Evolutionary conservation across 2,329 filamentous ascomycete genomes (phyloP).

Genomic region (Lachnellula cervina): DNA sequence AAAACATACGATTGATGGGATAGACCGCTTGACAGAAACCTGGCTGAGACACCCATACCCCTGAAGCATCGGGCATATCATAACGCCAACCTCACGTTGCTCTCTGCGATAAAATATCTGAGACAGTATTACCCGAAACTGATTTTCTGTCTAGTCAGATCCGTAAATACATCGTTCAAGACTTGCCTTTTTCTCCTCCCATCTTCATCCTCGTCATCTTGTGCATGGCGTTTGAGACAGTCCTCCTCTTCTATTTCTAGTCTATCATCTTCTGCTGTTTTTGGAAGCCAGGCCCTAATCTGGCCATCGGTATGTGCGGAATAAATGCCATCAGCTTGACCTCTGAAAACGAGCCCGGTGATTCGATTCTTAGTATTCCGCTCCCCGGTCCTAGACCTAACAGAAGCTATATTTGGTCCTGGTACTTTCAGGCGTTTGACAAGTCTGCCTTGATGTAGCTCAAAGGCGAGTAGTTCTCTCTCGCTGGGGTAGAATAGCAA

Average conservation of each 20-base stretch:
- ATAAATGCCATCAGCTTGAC: constrained; percentile 64
- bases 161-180: constrained; percentile 73
- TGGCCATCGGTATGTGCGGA: constrained; percentile 80
- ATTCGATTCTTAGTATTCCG: constrained; percentile 62
- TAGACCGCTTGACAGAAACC: neutral
- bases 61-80: neutral
- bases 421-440: constrained; percentile 66
- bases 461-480: constrained; percentile 72
- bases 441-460: constrained; percentile 71
- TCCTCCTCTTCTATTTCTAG: constrained; percentile 43
- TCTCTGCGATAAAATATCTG: neutral
- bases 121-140: constrained; percentile 46
- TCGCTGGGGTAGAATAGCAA: constrained; percentile 78
- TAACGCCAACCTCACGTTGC: neutral
- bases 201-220: constrained; percentile 44
- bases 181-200: constrained; percentile 70
- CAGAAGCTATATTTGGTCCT: constrained; percentile 47
- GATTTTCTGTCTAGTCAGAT: constrained; percentile 67
- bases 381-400: constrained; percentile 43
- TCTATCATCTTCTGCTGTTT: constrained; percentile 46
- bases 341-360: constrained; percentile 70
- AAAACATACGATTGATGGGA: neutral
- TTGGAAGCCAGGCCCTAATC: constrained; percentile 73
- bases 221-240: constrained; percentile 32
- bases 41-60: neutral